A percentile compares a stretch with the other conserved stretches of the same genome.
Conservation (phyloP, 2,329 filamentous ascomycete species). For the Eutypella sp. region DNA sequence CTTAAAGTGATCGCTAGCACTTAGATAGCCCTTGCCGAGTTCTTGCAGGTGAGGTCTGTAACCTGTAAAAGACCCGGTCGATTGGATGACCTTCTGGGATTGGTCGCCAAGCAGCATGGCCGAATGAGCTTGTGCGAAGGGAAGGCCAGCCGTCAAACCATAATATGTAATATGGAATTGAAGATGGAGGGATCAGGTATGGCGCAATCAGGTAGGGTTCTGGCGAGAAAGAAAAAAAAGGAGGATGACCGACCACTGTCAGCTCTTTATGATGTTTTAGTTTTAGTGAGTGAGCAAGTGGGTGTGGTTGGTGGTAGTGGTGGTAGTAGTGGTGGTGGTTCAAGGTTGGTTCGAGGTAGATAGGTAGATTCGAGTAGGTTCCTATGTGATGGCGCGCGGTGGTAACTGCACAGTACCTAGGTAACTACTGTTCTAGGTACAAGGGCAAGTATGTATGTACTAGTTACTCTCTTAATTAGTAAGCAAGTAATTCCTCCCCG, state of each 20-base stretch:
- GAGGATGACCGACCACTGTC: constrained; percentile 7
- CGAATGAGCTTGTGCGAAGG: constrained; percentile 16
- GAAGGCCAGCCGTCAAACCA: constrained; percentile 22
- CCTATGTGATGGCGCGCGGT: no score
- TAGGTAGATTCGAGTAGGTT: no score
- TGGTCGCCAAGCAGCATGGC: constrained; percentile 34
- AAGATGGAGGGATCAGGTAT: constrained; percentile 8
- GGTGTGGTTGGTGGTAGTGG: no score
- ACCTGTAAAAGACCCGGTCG: constrained; percentile 59
- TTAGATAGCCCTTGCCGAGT: constrained; percentile 58
- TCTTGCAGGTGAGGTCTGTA: constrained; percentile 42
- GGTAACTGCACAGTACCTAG: no score
- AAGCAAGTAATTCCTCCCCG: no score
- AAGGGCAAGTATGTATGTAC: no score
- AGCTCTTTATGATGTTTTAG: neutral
- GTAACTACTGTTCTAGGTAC: no score
- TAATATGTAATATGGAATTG: constrained; percentile 17
- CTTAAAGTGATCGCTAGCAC: constrained; percentile 39
- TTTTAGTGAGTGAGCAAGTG: neutral
- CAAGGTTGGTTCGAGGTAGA: no score
- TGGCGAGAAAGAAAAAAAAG: constrained; percentile 19
- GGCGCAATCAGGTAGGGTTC: constrained; percentile 20
- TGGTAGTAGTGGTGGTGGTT: no score
- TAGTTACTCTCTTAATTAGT: no score
- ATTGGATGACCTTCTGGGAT: constrained; percentile 44